phyloP scores from a whole-genome alignment of 805 yeast species.

The Metschnikowia proteae region DNA sequence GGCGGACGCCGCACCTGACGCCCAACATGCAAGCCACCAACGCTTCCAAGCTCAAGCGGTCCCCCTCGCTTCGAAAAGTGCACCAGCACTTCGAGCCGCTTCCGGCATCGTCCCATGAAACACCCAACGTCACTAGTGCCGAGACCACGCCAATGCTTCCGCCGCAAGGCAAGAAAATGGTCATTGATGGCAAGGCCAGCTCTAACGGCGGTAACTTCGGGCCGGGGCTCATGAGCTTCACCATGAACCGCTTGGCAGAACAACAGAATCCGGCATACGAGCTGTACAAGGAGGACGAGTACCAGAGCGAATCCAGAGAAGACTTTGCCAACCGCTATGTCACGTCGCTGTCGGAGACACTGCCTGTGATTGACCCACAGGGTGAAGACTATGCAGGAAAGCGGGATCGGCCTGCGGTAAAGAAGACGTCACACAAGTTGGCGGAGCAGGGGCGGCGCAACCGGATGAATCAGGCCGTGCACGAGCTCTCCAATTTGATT shows the following conservation, averaged over 20 bases:
- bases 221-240: slow-evolving; percentile 44
- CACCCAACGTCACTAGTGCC: slow-evolving; percentile 1
- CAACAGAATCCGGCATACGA: slow-evolving; percentile 18
- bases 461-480: slow-evolving; percentile 83
- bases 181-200: slow-evolving; percentile 15
- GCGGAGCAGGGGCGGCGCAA: slow-evolving; percentile 97
- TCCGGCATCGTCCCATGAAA: slow-evolving; percentile 26
- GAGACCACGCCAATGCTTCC: slow-evolving; percentile 35
- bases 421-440: slow-evolving; percentile 75
- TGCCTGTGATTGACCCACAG: slow-evolving; percentile 17
- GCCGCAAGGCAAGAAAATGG: slow-evolving; percentile 32
- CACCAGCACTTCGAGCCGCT: slow-evolving; percentile 16
- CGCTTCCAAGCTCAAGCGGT: slow-evolving; percentile 24
- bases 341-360: slow-evolving; percentile 19
- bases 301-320: background rate
- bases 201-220: slow-evolving; percentile 4
- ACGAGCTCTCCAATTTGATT: slow-evolving; percentile 64
- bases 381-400: slow-evolving; percentile 6
- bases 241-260: slow-evolving; percentile 44
- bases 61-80: slow-evolving; percentile 28
- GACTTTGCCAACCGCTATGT: background rate
- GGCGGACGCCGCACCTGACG: slow-evolving; percentile 44
- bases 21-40: slow-evolving; percentile 32
- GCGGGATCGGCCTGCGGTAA: slow-evolving; percentile 39
- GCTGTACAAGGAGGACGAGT: background rate